Conservation (phyloP, 768 basidiomycete genomes). For the Naganishia antarctica region DNA sequence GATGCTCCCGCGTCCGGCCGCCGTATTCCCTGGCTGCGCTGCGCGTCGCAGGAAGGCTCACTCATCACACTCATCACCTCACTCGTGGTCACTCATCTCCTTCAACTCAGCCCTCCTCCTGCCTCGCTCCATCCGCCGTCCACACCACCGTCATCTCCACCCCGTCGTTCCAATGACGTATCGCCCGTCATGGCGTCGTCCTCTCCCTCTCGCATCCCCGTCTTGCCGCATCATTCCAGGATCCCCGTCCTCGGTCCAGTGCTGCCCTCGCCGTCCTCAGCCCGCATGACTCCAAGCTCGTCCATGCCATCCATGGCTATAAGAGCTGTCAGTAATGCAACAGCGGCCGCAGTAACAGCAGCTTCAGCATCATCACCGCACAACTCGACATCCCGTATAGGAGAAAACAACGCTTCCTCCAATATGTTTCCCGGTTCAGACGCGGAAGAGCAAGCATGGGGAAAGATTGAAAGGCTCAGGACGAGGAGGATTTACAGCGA, state of each 20-base stretch:
- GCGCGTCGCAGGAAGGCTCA: too few relatives aligned
- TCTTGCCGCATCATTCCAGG: neutral
- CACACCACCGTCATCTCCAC: neutral
- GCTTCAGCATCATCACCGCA: neutral
- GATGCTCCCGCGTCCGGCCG: too few relatives aligned
- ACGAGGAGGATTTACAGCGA: slow-evolving; percentile 5
- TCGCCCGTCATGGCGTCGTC: slow-evolving; percentile 6
- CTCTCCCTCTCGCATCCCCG: slow-evolving; percentile 18
- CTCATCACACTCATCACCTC: too few relatives aligned
- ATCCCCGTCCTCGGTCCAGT: neutral
- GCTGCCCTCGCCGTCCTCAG: neutral
- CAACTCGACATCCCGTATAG: neutral
- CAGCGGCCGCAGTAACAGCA: neutral
- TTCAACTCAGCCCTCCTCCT: too few relatives aligned
- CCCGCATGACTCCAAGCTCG: slow-evolving; percentile 5
- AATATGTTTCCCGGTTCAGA: neutral
- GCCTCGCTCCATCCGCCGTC: neutral
- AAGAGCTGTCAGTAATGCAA: neutral
- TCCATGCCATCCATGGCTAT: slow-evolving; percentile 1
- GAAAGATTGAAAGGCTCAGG: slow-evolving; percentile 10
- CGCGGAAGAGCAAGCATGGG: slow-evolving; percentile 5
- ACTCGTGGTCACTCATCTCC: too few relatives aligned
- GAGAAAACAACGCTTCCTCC: neutral
- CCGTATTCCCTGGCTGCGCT: too few relatives aligned
- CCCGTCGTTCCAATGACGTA: neutral